Conservation (phyloP, 2,329 filamentous ascomycete genomes). For the Purpureocillium takamizusanense region DNA sequence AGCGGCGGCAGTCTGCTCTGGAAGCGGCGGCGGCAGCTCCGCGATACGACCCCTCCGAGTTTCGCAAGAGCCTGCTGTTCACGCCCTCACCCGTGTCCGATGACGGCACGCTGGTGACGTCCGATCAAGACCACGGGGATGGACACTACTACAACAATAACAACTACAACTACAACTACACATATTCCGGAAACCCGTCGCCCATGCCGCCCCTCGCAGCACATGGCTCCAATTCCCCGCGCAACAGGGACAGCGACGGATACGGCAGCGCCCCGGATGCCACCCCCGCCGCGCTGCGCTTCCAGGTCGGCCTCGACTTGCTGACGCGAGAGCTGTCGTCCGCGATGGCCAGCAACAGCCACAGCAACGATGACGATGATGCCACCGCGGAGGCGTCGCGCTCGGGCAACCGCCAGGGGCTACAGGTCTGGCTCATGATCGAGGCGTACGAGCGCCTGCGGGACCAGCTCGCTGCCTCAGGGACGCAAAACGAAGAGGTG, state of each 20-base stretch:
- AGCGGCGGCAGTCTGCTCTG: not conserved
- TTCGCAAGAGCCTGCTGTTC: not conserved
- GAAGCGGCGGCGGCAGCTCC: not conserved
- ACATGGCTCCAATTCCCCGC: too few species aligned
- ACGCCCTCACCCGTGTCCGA: slow-evolving; percentile 28
- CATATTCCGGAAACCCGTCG: too few species aligned
- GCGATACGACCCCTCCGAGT: not conserved
- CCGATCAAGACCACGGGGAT: slow-evolving; percentile 37
- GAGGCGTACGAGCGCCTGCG: slow-evolving; percentile 47
- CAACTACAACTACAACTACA: too few species aligned
- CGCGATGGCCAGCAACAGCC: not conserved
- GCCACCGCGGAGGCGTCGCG: slow-evolving; percentile 9
- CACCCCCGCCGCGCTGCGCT: slow-evolving; percentile 25
- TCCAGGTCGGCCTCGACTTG: slow-evolving; percentile 43
- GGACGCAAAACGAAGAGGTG: slow-evolving; percentile 21
- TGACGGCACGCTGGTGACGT: slow-evolving; percentile 35
- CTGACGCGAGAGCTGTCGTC: slow-evolving; percentile 23
- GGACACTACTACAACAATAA: too few species aligned
- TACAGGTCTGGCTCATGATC: slow-evolving; percentile 50
- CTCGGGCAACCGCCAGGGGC: slow-evolving; percentile 21
- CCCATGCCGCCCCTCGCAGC: too few species aligned
- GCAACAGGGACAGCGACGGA: too few species aligned
- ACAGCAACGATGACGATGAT: too few species aligned
- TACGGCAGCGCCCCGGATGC: too few species aligned
- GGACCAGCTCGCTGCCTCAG: slow-evolving; percentile 31